These are phyloP conservation scores for Zanthoxylum bungeanum DNA, from an alignment of 345 rosid genomes.

Conservation along the genomic window DNA sequence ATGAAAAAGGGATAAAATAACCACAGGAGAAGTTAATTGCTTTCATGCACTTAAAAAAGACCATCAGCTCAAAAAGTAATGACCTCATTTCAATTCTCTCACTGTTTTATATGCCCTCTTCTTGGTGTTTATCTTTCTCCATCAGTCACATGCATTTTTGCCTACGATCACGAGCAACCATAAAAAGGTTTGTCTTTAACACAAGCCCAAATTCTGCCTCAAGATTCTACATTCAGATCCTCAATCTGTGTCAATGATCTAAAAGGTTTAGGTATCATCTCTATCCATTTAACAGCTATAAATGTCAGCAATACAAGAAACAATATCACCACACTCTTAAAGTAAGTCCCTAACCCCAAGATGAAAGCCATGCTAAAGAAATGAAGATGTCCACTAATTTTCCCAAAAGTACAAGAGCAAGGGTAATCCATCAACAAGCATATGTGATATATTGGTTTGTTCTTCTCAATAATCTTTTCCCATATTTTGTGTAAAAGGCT, in stretches of 20 bases:
- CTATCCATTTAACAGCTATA: neutral
- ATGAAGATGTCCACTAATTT: neutral
- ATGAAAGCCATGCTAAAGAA: neutral
- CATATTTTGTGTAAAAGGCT: no score
- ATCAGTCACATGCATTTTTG: neutral
- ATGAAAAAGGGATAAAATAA: neutral
- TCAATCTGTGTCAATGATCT: neutral
- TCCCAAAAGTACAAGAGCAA: neutral
- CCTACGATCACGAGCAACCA: neutral
- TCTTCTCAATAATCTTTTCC: no score
- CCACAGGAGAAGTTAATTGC: neutral
- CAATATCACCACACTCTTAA: neutral
- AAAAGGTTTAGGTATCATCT: neutral
- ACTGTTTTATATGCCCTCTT: neutral
- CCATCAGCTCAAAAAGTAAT: neutral
- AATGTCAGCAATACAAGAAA: neutral
- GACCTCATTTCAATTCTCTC: neutral
- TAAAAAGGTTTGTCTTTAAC: neutral
- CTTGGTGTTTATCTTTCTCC: neutral
- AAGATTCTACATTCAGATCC: neutral
- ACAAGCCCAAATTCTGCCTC: neutral
- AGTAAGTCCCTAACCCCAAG: neutral
- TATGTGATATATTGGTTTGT: neutral
- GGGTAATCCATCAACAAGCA: slow-evolving; percentile 1
- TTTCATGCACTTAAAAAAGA: neutral